phyloP scores from a whole-genome alignment of 441 rosid genomes.

The Populus trichocarpa region DNA sequence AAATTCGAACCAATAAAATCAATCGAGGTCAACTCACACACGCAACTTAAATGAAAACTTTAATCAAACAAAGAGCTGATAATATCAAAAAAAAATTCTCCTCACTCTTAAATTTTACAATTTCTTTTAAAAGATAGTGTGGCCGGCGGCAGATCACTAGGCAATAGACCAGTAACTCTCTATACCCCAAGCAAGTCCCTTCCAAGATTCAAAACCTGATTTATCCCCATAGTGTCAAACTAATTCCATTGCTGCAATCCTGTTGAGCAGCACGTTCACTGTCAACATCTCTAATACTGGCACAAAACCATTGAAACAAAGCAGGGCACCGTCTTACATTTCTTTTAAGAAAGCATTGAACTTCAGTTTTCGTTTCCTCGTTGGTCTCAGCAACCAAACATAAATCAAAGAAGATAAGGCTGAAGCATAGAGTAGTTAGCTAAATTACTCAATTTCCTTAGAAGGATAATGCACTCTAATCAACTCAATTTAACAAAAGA shows the following conservation, averaged over 20 bases:
- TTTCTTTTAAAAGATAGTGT: no score
- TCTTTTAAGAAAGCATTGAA: background rate
- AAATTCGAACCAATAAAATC: no score
- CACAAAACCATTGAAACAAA: background rate
- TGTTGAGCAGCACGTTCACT: background rate
- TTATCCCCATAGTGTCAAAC: background rate
- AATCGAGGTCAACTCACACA: no score
- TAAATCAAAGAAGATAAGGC: background rate
- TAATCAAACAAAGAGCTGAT: no score
- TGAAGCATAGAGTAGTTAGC: background rate
- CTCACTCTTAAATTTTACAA: no score
- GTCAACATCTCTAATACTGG: background rate
- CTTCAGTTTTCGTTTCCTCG: background rate
- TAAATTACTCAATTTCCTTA: background rate
- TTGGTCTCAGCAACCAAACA: background rate
- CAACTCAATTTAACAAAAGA: background rate
- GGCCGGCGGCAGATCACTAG: no score
- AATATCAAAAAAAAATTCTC: no score
- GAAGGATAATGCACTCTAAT: background rate
- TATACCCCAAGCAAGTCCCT: background rate
- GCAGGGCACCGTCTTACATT: background rate
- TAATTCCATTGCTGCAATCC: constrained; percentile 1
- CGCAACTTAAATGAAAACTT: no score
- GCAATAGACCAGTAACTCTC: background rate
- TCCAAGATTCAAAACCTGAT: background rate